Conservation (phyloP, 2,329 filamentous ascomycete genomes). For the Hypoxylon sp. region DNA sequence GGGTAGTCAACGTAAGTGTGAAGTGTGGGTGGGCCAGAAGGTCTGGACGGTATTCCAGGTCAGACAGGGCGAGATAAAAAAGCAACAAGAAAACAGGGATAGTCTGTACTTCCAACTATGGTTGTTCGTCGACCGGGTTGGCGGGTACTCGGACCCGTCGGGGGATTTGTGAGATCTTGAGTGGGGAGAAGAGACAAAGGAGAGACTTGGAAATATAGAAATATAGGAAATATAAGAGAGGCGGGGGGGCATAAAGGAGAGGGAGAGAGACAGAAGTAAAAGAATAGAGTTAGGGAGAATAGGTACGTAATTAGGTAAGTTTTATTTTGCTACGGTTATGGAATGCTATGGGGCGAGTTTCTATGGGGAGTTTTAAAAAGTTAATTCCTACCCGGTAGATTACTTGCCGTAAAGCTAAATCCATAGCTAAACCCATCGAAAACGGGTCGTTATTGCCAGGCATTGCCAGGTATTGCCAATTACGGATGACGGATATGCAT, state of each 20-base stretch:
- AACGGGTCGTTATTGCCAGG: not conserved
- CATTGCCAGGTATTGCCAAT: conserved; percentile 11
- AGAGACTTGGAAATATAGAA: conserved; percentile 3
- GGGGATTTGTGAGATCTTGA: conserved; percentile 39
- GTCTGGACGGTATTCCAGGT: conserved; percentile 37
- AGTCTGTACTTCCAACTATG: conserved; percentile 36
- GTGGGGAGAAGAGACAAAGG: conserved; percentile 27
- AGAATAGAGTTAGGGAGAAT: not conserved
- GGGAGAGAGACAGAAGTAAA: not conserved
- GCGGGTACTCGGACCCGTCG: conserved; percentile 44
- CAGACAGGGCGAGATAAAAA: conserved; percentile 39
- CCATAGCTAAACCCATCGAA: not conserved
- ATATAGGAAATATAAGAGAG: conserved; percentile 7
- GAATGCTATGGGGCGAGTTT: too few relatives aligned
- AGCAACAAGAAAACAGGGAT: conserved; percentile 41
- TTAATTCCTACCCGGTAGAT: conserved; percentile 7
- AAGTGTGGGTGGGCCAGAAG: conserved; percentile 39
- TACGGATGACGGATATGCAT: conserved; percentile 26
- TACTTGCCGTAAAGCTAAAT: not conserved
- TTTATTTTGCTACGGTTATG: not conserved
- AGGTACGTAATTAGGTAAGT: not conserved
- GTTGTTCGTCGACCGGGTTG: conserved; percentile 43
- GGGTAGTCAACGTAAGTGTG: conserved; percentile 34
- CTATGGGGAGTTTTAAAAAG: not conserved
- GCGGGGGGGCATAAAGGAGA: not conserved